Evolutionary conservation across 1,139 yeast genomes (phyloP).

Genomic region (Suhomyces yuchorum): DNA sequence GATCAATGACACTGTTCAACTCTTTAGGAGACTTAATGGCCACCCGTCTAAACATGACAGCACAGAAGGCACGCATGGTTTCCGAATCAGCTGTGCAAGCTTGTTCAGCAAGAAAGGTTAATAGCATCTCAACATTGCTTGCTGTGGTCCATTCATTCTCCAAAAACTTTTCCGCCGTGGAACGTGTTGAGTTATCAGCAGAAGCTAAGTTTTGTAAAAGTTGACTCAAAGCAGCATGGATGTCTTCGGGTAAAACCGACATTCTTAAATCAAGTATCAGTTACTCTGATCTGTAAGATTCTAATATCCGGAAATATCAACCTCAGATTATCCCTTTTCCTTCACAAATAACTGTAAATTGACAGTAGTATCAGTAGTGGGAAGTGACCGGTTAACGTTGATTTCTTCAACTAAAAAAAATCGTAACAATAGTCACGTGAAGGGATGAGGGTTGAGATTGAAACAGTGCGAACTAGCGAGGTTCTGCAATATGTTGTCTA

Average conservation of each 20-base stretch:
- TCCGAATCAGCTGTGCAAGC: conserved; percentile 63
- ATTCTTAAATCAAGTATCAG: conserved; percentile 24
- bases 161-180: conserved; percentile 74
- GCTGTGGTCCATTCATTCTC: conserved; percentile 74
- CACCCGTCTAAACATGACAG: conserved; percentile 86
- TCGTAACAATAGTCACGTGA: conserved; percentile 11
- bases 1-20: conserved; percentile 63
- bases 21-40: conserved; percentile 76
- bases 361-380: neutral
- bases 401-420: conserved; percentile 12
- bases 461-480: neutral
- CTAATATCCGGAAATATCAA: neutral
- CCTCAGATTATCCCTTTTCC: neutral
- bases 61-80: conserved; percentile 64
- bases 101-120: conserved; percentile 82
- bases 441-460: conserved; percentile 9
- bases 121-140: conserved; percentile 64
- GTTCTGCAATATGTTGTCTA: neutral
- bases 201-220: conserved; percentile 74
- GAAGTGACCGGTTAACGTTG: conserved; percentile 5
- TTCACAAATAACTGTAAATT: neutral
- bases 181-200: conserved; percentile 70
- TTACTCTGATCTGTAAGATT: neutral
- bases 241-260: conserved; percentile 67
- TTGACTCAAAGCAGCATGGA: conserved; percentile 54